Percentiles rank a stretch among this genome's conserved stretches.
Conservation (phyloP, 2,329 filamentous ascomycete species). For the Botrytis deweyae region DNA sequence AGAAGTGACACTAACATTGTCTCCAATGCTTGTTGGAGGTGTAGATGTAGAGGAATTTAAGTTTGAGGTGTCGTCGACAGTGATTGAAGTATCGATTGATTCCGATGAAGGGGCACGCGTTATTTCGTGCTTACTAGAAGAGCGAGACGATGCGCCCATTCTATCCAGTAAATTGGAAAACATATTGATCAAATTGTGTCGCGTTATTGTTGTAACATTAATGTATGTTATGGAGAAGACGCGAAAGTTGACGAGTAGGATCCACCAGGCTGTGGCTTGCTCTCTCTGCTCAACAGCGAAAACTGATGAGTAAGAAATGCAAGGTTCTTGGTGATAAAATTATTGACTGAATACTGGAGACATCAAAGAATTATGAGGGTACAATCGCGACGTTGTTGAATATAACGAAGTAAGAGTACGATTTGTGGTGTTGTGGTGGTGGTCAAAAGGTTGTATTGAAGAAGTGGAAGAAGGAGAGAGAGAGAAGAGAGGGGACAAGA, state of each 20-base stretch:
- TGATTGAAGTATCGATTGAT: constrained; percentile 34
- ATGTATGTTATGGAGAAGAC: constrained; percentile 20
- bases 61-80: constrained; percentile 35
- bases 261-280: constrained; percentile 21
- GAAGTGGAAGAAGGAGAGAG: constrained; percentile 5
- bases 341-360: not conserved
- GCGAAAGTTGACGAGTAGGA: constrained; percentile 18
- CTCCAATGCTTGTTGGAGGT: constrained; percentile 65
- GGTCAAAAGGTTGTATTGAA: constrained; percentile 2
- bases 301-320: constrained; percentile 1
- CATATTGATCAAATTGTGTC: constrained; percentile 25
- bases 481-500: not conserved
- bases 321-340: not conserved
- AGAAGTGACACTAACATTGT: constrained; percentile 58
- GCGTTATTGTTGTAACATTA: constrained; percentile 20
- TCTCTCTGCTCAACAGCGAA: constrained; percentile 8
- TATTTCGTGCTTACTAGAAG: constrained; percentile 24
- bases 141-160: constrained; percentile 27
- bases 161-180: constrained; percentile 30
- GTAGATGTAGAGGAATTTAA: constrained; percentile 45
- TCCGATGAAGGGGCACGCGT: constrained; percentile 35
- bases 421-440: not conserved
- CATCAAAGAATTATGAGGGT: not conserved
- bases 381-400: constrained; percentile 3
- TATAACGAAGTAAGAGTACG: not conserved